These are phyloP conservation scores for Wallacemonas rigidus DNA, from an alignment of 208 protist genomes.

Conservation along the genomic window DNA sequence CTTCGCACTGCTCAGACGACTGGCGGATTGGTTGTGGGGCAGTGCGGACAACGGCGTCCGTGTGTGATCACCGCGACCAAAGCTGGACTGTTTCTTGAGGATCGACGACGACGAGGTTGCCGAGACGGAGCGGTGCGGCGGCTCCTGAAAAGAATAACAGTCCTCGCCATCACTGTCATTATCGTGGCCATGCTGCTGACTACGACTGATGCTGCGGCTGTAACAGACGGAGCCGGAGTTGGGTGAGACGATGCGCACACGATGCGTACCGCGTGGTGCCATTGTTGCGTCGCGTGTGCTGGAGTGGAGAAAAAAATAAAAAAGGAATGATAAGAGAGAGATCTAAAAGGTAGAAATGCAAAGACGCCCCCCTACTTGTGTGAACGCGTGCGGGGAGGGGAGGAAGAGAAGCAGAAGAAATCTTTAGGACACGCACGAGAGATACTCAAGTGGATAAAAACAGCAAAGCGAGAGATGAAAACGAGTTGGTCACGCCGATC, in stretches of 20 bases:
- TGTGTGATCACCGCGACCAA: background rate
- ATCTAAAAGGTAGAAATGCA: too few species aligned
- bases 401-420: too few species aligned
- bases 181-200: background rate
- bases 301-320: slow-evolving; percentile 15
- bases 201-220: slow-evolving; percentile 15
- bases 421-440: background rate
- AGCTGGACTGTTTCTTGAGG: slow-evolving; percentile 23
- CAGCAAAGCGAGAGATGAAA: too few species aligned
- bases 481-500: too few species aligned
- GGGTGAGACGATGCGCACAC: slow-evolving; percentile 37
- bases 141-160: background rate
- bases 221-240: slow-evolving; percentile 41
- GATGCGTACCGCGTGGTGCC: slow-evolving; percentile 15
- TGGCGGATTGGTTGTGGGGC: slow-evolving; percentile 6
- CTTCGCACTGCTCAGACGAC: background rate
- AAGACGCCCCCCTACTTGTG: too few species aligned
- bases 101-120: background rate
- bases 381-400: too few species aligned
- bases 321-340: slow-evolving; percentile 7
- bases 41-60: background rate
- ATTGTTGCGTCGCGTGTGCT: slow-evolving; percentile 1
- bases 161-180: background rate
- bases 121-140: background rate
- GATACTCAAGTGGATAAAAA: background rate